phyloP scores from a whole-genome alignment of 345 rosid genomes.

The Euphorbia pulcherrima region DNA sequence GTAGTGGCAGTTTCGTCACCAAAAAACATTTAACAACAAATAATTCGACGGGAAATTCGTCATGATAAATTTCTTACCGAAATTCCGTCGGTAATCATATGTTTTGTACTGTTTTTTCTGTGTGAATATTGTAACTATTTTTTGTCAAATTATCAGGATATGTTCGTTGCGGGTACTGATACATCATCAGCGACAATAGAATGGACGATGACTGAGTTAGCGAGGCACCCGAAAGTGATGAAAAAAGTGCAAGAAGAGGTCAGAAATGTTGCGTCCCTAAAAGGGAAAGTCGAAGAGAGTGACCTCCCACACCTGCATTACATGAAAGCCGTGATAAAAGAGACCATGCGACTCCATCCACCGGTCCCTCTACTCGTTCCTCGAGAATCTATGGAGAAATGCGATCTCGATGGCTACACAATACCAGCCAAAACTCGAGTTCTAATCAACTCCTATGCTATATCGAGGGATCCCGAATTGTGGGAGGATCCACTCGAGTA shows the following conservation, averaged over 20 bases:
- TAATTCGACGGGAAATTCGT: too few relatives aligned
- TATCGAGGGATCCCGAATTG: slow-evolving; percentile 22
- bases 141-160: slow-evolving; percentile 27
- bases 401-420: slow-evolving; percentile 29
- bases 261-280: slow-evolving; percentile 16
- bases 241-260: slow-evolving; percentile 34
- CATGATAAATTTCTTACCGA: too few relatives aligned
- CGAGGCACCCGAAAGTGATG: slow-evolving; percentile 30
- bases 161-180: slow-evolving; percentile 42
- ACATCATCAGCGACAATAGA: slow-evolving; percentile 35
- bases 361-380: slow-evolving; percentile 39
- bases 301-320: slow-evolving; percentile 23
- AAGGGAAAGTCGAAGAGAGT: slow-evolving; percentile 8
- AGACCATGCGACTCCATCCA: slow-evolving; percentile 34
- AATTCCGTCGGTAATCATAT: too few relatives aligned
- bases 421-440: slow-evolving; percentile 38
- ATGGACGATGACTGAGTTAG: slow-evolving; percentile 38
- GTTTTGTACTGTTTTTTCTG: too few relatives aligned
- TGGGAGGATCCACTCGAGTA: slow-evolving; percentile 31
- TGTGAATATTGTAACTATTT: not conserved
- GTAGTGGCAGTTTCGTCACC: too few relatives aligned
- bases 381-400: slow-evolving; percentile 34
- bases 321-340: slow-evolving; percentile 35
- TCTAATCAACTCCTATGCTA: slow-evolving; percentile 27
- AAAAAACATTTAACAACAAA: too few relatives aligned